A percentile compares a stretch with the other conserved stretches of the same genome.
Evolutionary conservation across 306 rosid species (phyloP).

Genomic region (Fragaria nilgerrensis): DNA sequence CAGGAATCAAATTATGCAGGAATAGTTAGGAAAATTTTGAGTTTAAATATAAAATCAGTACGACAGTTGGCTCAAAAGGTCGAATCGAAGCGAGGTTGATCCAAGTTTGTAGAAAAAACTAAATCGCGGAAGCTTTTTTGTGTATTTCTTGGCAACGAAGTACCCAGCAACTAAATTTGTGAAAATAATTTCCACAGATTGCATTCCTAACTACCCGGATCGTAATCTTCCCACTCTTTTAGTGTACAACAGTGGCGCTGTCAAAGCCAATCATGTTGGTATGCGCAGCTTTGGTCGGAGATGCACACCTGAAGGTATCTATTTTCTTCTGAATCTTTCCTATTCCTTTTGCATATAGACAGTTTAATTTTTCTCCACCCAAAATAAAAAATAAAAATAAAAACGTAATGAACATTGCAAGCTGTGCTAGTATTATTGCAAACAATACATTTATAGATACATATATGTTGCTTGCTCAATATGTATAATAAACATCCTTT

Average conservation of each 20-base stretch:
- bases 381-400: too few species aligned
- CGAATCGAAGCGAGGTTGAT: too few species aligned
- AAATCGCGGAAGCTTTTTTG: conserved; percentile 62
- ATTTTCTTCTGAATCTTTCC: neutral
- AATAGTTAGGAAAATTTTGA: too few species aligned
- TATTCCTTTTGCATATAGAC: neutral
- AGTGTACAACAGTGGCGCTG: conserved; percentile 92
- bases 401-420: neutral
- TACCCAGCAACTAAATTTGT: conserved; percentile 90
- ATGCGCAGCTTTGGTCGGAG: conserved; percentile 73
- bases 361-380: too few species aligned
- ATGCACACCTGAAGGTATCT: conserved; percentile 93
- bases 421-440: too few species aligned
- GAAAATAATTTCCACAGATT: conserved; percentile 88
- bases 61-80: too few species aligned
- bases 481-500: too few species aligned
- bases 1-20: too few species aligned
- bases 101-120: conserved; percentile 78
- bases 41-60: too few species aligned
- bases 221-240: conserved; percentile 81
- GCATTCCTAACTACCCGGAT: conserved; percentile 94
- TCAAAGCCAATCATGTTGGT: conserved; percentile 87
- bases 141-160: conserved; percentile 57
- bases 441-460: too few species aligned
- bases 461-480: too few species aligned